Percentiles rank a stretch among this genome's conserved stretches.
These are phyloP conservation scores for Neurospora sp. DNA, from an alignment of 495 filamentous ascomycete species.

Conservation along the genomic window DNA sequence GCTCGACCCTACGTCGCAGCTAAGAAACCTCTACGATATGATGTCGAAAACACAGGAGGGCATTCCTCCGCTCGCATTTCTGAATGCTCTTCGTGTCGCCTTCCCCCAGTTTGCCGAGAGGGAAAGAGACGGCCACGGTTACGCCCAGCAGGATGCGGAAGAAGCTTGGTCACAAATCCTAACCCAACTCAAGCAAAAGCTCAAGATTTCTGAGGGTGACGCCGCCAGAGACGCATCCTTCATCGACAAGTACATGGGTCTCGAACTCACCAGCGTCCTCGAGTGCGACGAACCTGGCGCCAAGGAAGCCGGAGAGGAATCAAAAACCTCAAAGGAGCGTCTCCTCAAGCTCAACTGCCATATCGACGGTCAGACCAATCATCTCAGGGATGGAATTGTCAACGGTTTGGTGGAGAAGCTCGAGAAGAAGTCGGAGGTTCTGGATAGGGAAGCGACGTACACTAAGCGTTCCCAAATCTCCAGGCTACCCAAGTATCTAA, in stretches of 20 bases:
- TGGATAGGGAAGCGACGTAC: slow-evolving; percentile 73
- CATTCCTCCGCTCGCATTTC: slow-evolving; percentile 75
- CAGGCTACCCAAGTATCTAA: slow-evolving; percentile 85
- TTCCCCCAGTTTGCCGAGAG: slow-evolving; percentile 95
- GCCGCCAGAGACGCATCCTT: slow-evolving; percentile 52
- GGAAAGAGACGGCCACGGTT: slow-evolving; percentile 69
- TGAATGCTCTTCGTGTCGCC: slow-evolving; percentile 65
- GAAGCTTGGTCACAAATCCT: slow-evolving; percentile 98
- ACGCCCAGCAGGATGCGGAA: slow-evolving; percentile 93
- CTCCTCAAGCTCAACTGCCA: slow-evolving; percentile 96
- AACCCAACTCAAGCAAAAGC: slow-evolving; percentile 68
- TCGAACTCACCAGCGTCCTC: slow-evolving; percentile 62
- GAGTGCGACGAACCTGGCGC: slow-evolving; percentile 77
- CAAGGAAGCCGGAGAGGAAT: slow-evolving; percentile 63
- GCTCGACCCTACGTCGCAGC: slow-evolving; percentile 65
- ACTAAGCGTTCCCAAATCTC: slow-evolving; percentile 84
- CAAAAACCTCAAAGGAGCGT: slow-evolving; percentile 52
- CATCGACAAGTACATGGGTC: slow-evolving; percentile 82
- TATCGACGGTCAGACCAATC: slow-evolving; percentile 76
- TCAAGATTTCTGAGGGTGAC: slow-evolving; percentile 51
- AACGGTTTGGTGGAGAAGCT: slow-evolving; percentile 78
- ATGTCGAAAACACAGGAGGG: slow-evolving; percentile 90
- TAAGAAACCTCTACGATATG: slow-evolving; percentile 82
- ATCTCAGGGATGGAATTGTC: slow-evolving; percentile 76
- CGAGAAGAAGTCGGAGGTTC: slow-evolving; percentile 70